Base-by-base conservation (phyloP, 225 moss, liverwort and hornwort genomes). In the Anthoceros angustus region DNA sequence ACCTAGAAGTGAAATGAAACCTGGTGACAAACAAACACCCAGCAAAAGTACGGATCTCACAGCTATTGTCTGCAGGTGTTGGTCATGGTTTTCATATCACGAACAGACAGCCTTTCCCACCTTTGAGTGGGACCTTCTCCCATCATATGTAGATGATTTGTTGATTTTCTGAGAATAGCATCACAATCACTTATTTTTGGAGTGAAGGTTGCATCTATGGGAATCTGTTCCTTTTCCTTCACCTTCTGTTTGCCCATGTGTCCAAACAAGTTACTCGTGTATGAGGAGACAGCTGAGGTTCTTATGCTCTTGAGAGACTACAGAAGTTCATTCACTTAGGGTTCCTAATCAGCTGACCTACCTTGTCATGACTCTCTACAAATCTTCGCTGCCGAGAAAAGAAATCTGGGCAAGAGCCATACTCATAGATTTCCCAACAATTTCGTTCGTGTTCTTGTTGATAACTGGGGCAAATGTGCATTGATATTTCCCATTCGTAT, bases 101-200 rank as follows among this genome's bases (percentile, higher is more conserved):
- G 55, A 15, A 55, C 55, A 55, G 55, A 55, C 55, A 55, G 23
- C n/a, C 55, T 55, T 20, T 55, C 55, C 55, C 55, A 55, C 23
- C 55, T 55, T 55, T 55, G 16, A 5, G 55, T 23, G 4, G 55
- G 55, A 18, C 55, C 55, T 55, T 55, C 55, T 55, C 7, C 16
- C 55, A 55, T 18, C 7, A 55, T 55, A 23, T 55, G n/a, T 55
- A 23, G 55, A 55, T 55, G 23, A 23, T 55, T 55, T 55, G 55
- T 23, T 15, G 55, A 55, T 23, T 55, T 55, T 23, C 55, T 55
- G n/a, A 55, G n/a, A 18, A 55, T 55, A 6, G 55, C 18, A 15
- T 55, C 55, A 55, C 55, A 55, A 15, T 55, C 55, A 55, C 55
- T 55, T 18, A 55, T 55, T 55, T 15, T 55, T 18, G 55, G 55